Base-by-base conservation (phyloP, 108 stramenopile genomes). In the Nitzschia sp. region DNA sequence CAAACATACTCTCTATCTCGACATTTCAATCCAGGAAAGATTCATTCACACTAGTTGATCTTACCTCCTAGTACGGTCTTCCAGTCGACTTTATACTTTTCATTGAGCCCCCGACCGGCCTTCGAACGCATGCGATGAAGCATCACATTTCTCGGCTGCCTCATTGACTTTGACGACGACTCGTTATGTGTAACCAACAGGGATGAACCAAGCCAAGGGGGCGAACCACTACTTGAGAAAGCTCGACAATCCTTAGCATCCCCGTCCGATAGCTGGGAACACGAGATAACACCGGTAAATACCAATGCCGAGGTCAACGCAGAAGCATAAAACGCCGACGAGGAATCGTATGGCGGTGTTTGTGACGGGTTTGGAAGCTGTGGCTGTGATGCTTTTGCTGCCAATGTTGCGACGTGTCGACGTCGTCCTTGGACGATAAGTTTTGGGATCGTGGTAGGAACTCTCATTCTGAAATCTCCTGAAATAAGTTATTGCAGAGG, bases 61-160 rank as follows among this genome's bases (percentile, higher is more conserved):
- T 19, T 61, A 61, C 60, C 60, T 58, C 92, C 92, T 2, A 94
- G 54, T 0, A 87, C 80, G 3, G 77, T 81, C n/a, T 74, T 72
- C 87, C 88, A 90, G 68, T 93, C 89, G 4, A 90, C 75, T 3
- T 67, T 82, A 68, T 93, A 93, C 73, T 86, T 93, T 11, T 80
- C 80, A 44, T 77, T 45, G 30, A 85, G 44, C 30, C 58, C 65
- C 13, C 83, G 41, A 4, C 73, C 78, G 19, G 71, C 56, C 9
- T 67, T 27, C 13, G 78, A 80, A 31, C 80, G 53, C 75, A 71
- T 78, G 6, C 75, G 47, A 50, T 72, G 69, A 16, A 85, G 52
- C 80, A 82, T 85, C 31, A 81, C 84, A 67, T 85, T 85, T 66
- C 53, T 66, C 22, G 66, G 60, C 26, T 61, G 60, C n/a, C 41